Conservation (phyloP, 371 early-diverging fungal genomes). For the Saksenaea vasiformis region DNA sequence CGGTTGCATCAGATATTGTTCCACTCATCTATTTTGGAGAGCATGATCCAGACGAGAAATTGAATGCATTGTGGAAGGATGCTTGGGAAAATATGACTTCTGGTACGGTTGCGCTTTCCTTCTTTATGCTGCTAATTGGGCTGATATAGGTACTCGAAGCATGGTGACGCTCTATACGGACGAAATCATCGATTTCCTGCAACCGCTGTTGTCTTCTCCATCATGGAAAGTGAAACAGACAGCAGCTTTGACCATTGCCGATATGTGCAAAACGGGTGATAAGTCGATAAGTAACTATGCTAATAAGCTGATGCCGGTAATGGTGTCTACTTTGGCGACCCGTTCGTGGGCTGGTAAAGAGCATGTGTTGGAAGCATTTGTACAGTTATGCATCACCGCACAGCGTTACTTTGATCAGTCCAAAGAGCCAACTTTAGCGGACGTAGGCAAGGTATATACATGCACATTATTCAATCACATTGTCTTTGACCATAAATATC, state of each 20-base stretch:
- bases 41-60: conserved; percentile 63
- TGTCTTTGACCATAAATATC: neutral
- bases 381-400: conserved; percentile 57
- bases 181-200: conserved; percentile 64
- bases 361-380: conserved; percentile 73
- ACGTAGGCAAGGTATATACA: conserved; percentile 49
- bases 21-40: conserved; percentile 81
- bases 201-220: conserved; percentile 58
- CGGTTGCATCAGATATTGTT: conserved; percentile 59
- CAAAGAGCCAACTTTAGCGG: conserved; percentile 34
- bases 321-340: conserved; percentile 70
- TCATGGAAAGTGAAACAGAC: conserved; percentile 84
- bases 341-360: conserved; percentile 92
- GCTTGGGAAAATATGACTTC: conserved; percentile 88
- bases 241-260: conserved; percentile 70
- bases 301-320: conserved; percentile 57
- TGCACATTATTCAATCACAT: neutral
- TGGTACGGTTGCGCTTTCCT: conserved; percentile 31
- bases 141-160: conserved; percentile 51
- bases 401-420: conserved; percentile 47
- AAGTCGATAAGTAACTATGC: conserved; percentile 41
- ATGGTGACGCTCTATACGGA: conserved; percentile 59
- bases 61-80: conserved; percentile 69
- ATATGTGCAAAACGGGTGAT: conserved; percentile 55
- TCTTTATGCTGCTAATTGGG: neutral